Evolutionary conservation across 805 yeast genomes (phyloP), one percentile per base, ranked within the genome.

Genomic region (Cyberlindnera xishuangbannaensis): DNA sequence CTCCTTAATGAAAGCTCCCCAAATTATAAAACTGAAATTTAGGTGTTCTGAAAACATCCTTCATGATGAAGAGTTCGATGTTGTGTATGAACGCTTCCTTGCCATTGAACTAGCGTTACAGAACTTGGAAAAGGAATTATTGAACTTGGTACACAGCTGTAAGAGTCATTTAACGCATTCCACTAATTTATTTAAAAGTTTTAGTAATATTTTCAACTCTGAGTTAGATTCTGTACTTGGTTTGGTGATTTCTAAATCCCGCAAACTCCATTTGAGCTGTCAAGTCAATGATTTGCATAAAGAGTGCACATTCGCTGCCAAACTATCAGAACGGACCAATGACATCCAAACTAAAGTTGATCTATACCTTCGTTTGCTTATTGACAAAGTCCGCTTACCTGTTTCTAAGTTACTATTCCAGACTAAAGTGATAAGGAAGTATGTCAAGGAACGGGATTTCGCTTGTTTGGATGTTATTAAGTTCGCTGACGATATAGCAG

Each of bases 1-100:
- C 58, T 74, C 88, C 18, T 61, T 86, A 41, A 76, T 77, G 26
- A 67, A 95, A 45, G 95, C 96, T 5, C 98, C 98, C 27, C 97
- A 92, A 59, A 76, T 72, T 42, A 67, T 92, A 56, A 81, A 87
- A 45, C 94, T 83, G 61, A 87, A 85, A 67, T 56, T 90, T 59
- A 79, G 87, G 57, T 83, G 83, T 80, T 82, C 83, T 3, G 63
- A 63, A 15, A 59, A 57, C 15, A 71, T 36, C 3, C 64, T 59
- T 24, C n/a, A n/a, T n/a, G 98, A 92, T 52, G 39, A 40, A 18
- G 42, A 37, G 18, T 47, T 40, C 32, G 41, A 42, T 7, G 9
- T 4, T 4, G 13, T 35, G 2, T 11, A 32, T 11, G 20, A 13
- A 3, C 28, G 18, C 7, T 47, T 48, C 12, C 13, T 17, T 4